Base-by-base conservation (phyloP, 176 grass and related monocot genomes). In the Neostapfia colusana region DNA sequence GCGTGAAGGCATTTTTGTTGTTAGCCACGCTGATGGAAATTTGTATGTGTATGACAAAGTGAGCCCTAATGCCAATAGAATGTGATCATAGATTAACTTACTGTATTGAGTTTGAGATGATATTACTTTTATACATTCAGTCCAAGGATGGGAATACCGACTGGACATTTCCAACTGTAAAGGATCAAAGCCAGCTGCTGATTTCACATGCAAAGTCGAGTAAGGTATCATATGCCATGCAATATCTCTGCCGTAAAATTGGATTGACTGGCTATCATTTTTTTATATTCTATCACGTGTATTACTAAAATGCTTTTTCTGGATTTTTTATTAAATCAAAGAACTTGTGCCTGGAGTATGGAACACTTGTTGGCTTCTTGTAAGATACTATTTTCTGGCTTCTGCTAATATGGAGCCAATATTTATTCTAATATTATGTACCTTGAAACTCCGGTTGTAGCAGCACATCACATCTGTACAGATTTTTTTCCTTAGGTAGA, bases 21-120 rank as follows among this genome's bases (percentile, higher is more conserved):
- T 95, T 82, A 90, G 89, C 72, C 88, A 99, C 64, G 89, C 91
- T 63, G 89, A 99, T 59, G 91, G 91, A 49, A 99, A 95, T 82
- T 69, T 99, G 54, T 99, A 90, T 67, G 82, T 95, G 34, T 99
- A 99, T 90, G 95, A 99, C 78, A 99, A 95, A 85, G 95, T 95
- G 74, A 81, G 89, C 35, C 76, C 61, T 69, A 72, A 71, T 72
- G 39, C 28, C 83, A 25, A 65, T 72, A 31, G 12, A 80, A 45
- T 56, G 36, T 69, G 61, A 18, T 76, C 48, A 51, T 26, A n/a
- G 54, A 41, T 36, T 84, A 39, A 40, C 79, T 27, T 35, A 71
- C 62, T 27, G 58, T 20, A 34, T 82, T 66, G 49, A 46, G 27
- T 74, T 79, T 60, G 42, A 81, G 37, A 73, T 82, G 25, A 81